Base-by-base conservation (phyloP, 2,329 filamentous ascomycete species). In the Fusarium sp. region DNA sequence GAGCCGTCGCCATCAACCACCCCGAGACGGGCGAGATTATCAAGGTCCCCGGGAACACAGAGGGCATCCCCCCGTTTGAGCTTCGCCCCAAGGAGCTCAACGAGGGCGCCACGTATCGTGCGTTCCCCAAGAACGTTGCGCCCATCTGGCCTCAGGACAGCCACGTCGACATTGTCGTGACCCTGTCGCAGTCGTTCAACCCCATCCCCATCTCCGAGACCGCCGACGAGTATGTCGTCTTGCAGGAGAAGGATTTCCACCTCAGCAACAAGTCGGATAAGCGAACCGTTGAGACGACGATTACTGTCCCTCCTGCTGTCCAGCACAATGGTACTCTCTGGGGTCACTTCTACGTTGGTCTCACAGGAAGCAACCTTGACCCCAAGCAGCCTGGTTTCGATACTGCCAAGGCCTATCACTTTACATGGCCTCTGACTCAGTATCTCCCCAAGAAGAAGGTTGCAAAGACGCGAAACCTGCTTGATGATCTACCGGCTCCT, bases 261-360 rank as follows among this genome's bases (percentile, higher is more conserved):
- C 84, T 95, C 61, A 91, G 91, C 65, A 90, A 96, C 79, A 93
- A 85, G 77, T 90, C 89, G 62, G 93, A 98, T 75, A 90, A 86
- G 76, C 88, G 96, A 62, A 85, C 90, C 59, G 86, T 94, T 62
- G 90, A 95, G 72, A 92, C 91, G 6, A 90, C 85, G 36, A 93
- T 99, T 77, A 81, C 85, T 3, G 89, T 98, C 4, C 95, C 96
- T 3, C 84, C 85, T 67, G 85, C 88, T 42, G 93, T 97, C 0
- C 94, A 97, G 83, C 86, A 93, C 72, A 98, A 98, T 78, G 93
- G 93, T 33, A 97, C 95, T 1, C 86, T 99, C 9, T 97, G 93
- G 89, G 95, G 92, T 2, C 96, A 99, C 79, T 96, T 98, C 80
- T 97, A 93, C 75, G 83, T 98, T 65, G 93, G 89, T 10, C 87